These are phyloP conservation scores for Phytophthora melonis DNA, from an alignment of 352 stramenopile species.

Conservation along the genomic window DNA sequence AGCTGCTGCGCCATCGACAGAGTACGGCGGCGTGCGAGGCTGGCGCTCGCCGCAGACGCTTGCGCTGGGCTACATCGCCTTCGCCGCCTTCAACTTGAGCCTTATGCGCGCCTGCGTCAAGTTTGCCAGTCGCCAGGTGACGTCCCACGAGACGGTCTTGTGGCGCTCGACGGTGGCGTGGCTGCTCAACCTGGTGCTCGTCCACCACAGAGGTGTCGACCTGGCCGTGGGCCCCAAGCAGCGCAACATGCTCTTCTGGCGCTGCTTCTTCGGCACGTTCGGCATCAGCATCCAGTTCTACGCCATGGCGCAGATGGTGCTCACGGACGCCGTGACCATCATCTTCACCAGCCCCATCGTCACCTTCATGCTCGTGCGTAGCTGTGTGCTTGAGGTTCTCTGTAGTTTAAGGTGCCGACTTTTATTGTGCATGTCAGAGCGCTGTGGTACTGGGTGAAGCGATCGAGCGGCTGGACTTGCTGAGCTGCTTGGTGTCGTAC, in stretches of 20 bases:
- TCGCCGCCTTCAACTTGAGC: constrained; percentile 66
- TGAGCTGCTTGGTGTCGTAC: constrained; percentile 61
- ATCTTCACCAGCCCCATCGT: constrained; percentile 73
- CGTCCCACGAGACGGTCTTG: constrained; percentile 65
- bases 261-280: constrained; percentile 59
- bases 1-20: not conserved
- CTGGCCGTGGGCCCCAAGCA: constrained; percentile 32
- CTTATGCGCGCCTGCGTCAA: constrained; percentile 67
- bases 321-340: constrained; percentile 72
- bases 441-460: constrained; percentile 55
- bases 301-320: constrained; percentile 77
- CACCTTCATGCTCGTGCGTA: constrained; percentile 70
- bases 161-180: constrained; percentile 62
- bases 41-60: constrained; percentile 33
- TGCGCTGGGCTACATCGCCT: constrained; percentile 52
- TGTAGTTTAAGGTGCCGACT: not conserved
- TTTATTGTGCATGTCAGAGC: constrained; percentile 41
- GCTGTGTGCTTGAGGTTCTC: not conserved
- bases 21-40: constrained; percentile 7
- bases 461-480: constrained; percentile 57
- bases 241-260: constrained; percentile 44
- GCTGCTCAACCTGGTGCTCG: constrained; percentile 52
- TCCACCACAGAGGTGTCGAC: constrained; percentile 32
- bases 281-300: constrained; percentile 75
- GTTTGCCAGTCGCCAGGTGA: constrained; percentile 53